Evolutionary conservation across 202 grass and related monocot genomes (phyloP), one percentile per base, ranked within the genome.

Genomic region (Musa balbisiana): DNA sequence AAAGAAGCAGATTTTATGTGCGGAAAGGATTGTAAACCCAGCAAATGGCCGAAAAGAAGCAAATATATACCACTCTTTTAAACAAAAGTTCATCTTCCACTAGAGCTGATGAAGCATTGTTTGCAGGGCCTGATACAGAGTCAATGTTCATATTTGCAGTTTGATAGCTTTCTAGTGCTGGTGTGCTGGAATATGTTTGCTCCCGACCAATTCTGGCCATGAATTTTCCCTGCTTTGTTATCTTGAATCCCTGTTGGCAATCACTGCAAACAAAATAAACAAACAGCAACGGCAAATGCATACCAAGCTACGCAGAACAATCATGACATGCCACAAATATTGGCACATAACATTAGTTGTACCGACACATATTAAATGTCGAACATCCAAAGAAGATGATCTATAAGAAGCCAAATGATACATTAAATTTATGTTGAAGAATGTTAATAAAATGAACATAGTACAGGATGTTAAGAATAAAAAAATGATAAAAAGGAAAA

Each of bases 91-190:
- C 86, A 84, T 83, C 72, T 52, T 85, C 85, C 54, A 80, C 50
- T 83, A 51, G 49, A 53, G 55, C 11, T 13, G 77, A 79, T 20
- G 87, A 82, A 74, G 64, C 65, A 84, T 73, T 79, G 49, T 83
- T 74, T 80, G 86, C 87, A 16, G 80, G 74, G 64, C 74, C 77
- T 59, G 62, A 85, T 75, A 78, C 83, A 84, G 71, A 62, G 29
- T 87, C 91, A 82, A 81, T 64, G 86, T 86, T 76, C 68, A 88
- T 85, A 88, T 92, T 87, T 88, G 91, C 85, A 55, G 91, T 99
- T 88, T 99, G 91, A 87, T 99, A 99, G 74, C 85, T 94, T 83
- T 94, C 95, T 82, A 94, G 81, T 27, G 89, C 84, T 84, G 91
- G 83, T 76, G 78, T 88, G 74, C 83, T 85, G 59, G 86, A 89